Conservation (phyloP, 768 basidiomycete species). For the Lentinula raphanica region DNA sequence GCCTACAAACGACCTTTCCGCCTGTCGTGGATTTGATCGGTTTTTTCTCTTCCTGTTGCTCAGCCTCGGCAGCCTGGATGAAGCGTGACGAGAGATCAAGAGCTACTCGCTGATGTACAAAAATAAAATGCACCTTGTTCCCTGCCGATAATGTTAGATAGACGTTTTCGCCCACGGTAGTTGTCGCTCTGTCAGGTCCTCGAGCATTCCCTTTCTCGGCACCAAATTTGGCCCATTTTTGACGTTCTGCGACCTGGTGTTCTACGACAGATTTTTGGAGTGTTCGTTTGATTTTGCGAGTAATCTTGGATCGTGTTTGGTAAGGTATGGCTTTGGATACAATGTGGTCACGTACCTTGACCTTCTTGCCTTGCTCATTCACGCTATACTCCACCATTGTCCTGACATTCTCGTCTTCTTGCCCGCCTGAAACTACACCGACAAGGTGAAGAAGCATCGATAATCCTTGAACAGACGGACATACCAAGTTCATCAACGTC, state of each 20-base stretch:
- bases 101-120: neutral
- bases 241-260: conserved; percentile 88
- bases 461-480: conserved; percentile 5
- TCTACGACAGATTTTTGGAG: conserved; percentile 92
- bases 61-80: conserved; percentile 55
- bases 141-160: conserved; percentile 46
- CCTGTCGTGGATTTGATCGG: conserved; percentile 71
- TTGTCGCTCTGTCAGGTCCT: conserved; percentile 91
- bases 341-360: conserved; percentile 61
- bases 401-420: conserved; percentile 77
- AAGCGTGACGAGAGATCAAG: neutral
- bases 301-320: conserved; percentile 49
- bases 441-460: neutral
- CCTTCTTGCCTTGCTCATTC: conserved; percentile 91
- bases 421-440: neutral
- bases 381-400: conserved; percentile 77
- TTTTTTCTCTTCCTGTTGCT: conserved; percentile 58
- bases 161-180: conserved; percentile 75
- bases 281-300: conserved; percentile 77
- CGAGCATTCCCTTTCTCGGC: conserved; percentile 80
- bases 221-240: conserved; percentile 93
- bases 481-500: conserved; percentile 75
- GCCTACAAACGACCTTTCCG: conserved; percentile 85
- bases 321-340: neutral
- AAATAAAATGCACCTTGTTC: conserved; percentile 50